phyloP scores from a whole-genome alignment of 208 protist genomes.

The Crithidia bombi region DNA sequence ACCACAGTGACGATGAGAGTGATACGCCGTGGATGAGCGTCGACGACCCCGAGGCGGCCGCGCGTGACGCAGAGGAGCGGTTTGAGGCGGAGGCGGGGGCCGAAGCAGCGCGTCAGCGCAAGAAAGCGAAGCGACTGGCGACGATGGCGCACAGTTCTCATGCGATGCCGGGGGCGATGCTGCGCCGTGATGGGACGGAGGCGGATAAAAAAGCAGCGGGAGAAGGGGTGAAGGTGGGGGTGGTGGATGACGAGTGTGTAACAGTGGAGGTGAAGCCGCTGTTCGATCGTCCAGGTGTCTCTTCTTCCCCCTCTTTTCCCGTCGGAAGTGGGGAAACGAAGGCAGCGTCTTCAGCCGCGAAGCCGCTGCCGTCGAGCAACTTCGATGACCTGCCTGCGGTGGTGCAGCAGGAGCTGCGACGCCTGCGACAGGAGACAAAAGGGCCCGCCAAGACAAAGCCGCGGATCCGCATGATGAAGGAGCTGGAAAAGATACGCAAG shows the following conservation, averaged over 20 bases:
- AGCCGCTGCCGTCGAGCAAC: conserved; percentile 57
- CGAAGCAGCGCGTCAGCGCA: conserved; percentile 7
- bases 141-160: conserved; percentile 51
- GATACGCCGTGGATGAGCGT: conserved; percentile 48
- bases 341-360: not conserved
- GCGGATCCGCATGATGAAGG: conserved; percentile 78
- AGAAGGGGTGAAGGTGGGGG: not conserved
- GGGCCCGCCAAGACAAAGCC: conserved; percentile 75
- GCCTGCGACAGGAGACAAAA: conserved; percentile 74
- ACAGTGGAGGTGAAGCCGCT: conserved; percentile 85
- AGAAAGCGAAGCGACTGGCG: conserved; percentile 24
- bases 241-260: conserved; percentile 51
- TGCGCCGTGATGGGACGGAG: conserved; percentile 16
- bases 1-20: conserved; percentile 11
- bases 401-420: conserved; percentile 79
- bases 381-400: conserved; percentile 80
- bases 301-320: not conserved
- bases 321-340: not conserved
- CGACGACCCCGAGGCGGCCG: conserved; percentile 27
- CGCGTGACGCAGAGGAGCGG: conserved; percentile 14
- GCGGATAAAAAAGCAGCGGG: not conserved
- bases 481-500: conserved; percentile 88
- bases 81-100: conserved; percentile 11
- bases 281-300: conserved; percentile 27
- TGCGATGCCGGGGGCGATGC: conserved; percentile 67